Evolutionary conservation across 202 grass and related monocot species (phyloP).

Genomic region (Dendrocalamus latiflorus): DNA sequence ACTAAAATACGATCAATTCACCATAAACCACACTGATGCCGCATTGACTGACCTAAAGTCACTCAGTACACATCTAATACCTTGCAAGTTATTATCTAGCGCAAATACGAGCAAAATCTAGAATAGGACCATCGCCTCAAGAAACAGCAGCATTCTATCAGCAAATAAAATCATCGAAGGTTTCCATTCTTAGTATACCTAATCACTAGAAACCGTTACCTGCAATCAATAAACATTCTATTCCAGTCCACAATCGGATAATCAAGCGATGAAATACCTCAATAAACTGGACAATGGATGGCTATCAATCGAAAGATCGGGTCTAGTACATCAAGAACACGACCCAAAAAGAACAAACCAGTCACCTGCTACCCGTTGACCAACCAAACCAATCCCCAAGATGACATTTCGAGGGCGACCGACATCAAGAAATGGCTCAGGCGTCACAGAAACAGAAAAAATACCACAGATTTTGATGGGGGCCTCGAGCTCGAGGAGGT

Average conservation of each 20-base stretch:
- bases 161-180: neutral
- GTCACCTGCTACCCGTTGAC: conserved; percentile 42
- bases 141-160: neutral
- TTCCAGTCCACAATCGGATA: neutral
- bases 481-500: conserved; percentile 82
- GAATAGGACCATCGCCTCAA: neutral
- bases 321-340: neutral
- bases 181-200: neutral
- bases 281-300: neutral
- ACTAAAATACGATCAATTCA: neutral
- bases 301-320: conserved; percentile 23
- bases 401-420: conserved; percentile 12
- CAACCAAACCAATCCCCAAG: conserved; percentile 33
- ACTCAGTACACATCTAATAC: neutral
- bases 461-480: conserved; percentile 98
- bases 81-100: neutral
- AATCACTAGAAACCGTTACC: neutral
- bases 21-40: neutral
- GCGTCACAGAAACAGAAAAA: neutral
- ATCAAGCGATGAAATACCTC: neutral
- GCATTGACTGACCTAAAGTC: neutral
- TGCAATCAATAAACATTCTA: neutral
- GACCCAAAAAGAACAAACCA: neutral
- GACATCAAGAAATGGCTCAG: conserved; percentile 6
- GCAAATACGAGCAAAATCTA: neutral